Evolutionary conservation across 2,329 filamentous ascomycete genomes (phyloP), one percentile per base, ranked within the genome.

Genomic region (Nothopassalora personata): DNA sequence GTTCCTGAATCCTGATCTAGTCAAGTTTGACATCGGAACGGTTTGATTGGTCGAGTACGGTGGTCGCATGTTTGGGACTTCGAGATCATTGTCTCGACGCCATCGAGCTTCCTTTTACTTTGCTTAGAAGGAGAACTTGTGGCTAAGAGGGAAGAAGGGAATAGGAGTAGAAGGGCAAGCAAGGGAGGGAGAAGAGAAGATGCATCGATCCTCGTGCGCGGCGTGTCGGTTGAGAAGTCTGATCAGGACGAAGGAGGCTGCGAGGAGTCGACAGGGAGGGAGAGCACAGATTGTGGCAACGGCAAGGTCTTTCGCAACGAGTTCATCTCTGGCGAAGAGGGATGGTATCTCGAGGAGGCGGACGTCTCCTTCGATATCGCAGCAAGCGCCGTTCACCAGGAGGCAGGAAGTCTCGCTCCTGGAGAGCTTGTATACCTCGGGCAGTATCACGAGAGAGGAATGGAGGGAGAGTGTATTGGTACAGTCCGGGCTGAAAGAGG

Each of bases 391-490:
- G 10, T 61, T 60, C 19, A 65, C 56, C 4, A 46, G 61, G 31
- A 54, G 56, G n/a, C 59, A 65, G 50, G 61, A 65, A 36, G 54
- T 65, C 23, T 47, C 51, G 33, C 53, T 63, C 6, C 45, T 66
- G 8, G 64, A 66, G 23, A 52, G 52, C 7, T 47, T 66, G 8
- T 66, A 61, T 52, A 60, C 59, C 13, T 51, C 54, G 19, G 64
- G 64, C 3, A 54, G 58, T 6, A 64, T 66, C 31, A 54, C 60
- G 28, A 28, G 59, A n/a, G 58, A 60, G 2, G 64, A 66, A 36
- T 66, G 64, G 64, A 51, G 64, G 54, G 53, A 59, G 15, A 61
- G 55, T 56, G 61, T 64, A 3, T 60, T 60, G 43, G 47, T 55
- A 7, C 60, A 62, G 34, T 50, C 60, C 33, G 62, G 64, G 4